Evolutionary conservation across 2,329 filamentous ascomycete species (phyloP), one percentile per base, ranked within the genome.

Genomic region (Fusarium sp.): DNA sequence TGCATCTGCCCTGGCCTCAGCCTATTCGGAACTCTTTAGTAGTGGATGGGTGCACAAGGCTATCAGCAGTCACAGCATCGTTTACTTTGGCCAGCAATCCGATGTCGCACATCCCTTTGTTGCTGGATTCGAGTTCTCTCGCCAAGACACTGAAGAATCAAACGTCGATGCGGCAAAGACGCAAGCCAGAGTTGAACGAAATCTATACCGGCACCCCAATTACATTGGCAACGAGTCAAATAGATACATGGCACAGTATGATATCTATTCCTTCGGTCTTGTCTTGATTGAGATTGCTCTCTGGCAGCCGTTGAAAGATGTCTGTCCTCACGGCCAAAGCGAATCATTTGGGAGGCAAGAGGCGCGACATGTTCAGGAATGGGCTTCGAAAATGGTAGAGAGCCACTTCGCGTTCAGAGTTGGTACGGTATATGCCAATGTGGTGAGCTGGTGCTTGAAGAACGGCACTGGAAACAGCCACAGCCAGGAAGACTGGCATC

Each of bases 1-100:
- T 2, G 48, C 48, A 9, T 44, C 29, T 10, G 48, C 44, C 23
- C 31, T 50, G 9, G 44, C 21, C 1, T 50, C 31, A 9, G 44
- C 48, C 2, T 31, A 44, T 9, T 15, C 44, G 4, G 31, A 50
- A 4, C 48, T 50, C 8, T 50, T 36, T 15, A 50, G 48, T 15
- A 50, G 48, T 25, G 44, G 29, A 7, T 50, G 48, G 48, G 44
- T 50, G 48, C 48, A 50, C 21, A 50, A 50, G 23, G 44, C 38
- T 8, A 44, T 50, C 4, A 38, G 48, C 1, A 50, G 48, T 23
- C 31, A 50, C 14, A 50, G 37, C 6, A 44, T 50, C 2, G 44
- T 50, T 44, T 13, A 23, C 3, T 19, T 7, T 7, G 8, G 19
- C 19, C 19, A 19, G 19, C 19, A 19, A 4, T 19, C 19, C 19